These are phyloP conservation scores for Podospora pseudocomata DNA, from an alignment of 495 filamentous ascomycete species.

Conservation along the genomic window DNA sequence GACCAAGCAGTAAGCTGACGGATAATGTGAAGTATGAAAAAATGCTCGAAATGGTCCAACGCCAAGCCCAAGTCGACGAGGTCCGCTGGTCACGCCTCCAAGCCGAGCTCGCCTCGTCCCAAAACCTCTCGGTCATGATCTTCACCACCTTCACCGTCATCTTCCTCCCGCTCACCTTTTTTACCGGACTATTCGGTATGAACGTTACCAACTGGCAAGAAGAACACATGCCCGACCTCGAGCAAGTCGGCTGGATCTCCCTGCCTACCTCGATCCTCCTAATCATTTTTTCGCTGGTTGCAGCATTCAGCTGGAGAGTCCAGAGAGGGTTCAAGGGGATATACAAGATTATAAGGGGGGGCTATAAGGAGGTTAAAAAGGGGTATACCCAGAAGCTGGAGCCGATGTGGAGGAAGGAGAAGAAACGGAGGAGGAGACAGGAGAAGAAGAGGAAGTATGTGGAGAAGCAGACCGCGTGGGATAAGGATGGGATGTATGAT, in stretches of 20 bases:
- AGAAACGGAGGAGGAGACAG: conserved; percentile 24
- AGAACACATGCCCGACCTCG: conserved; percentile 32
- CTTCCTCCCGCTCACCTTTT: conserved; percentile 63
- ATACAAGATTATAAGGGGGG: conserved; percentile 19
- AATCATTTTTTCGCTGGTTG: conserved; percentile 39
- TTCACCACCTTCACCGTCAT: conserved; percentile 68
- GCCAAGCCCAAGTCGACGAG: conserved; percentile 66
- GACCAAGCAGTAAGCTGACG: background rate
- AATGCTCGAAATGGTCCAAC: conserved; percentile 64
- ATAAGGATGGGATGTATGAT: conserved; percentile 40
- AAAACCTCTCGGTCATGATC: conserved; percentile 63
- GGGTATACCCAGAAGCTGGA: conserved; percentile 27
- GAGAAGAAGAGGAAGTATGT: conserved; percentile 26
- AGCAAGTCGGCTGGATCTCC: conserved; percentile 39
- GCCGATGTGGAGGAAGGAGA: conserved; percentile 27
- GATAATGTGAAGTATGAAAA: conserved; percentile 51
- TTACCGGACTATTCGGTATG: conserved; percentile 64
- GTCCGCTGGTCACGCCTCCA: conserved; percentile 61
- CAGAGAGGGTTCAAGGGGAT: conserved; percentile 31
- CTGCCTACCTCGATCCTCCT: conserved; percentile 39
- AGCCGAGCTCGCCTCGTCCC: conserved; percentile 59
- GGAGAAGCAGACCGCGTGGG: conserved; percentile 15
- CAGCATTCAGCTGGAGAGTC: conserved; percentile 41
- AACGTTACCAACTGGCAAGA: conserved; percentile 63
- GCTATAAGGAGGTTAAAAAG: conserved; percentile 13